phyloP scores from a whole-genome alignment of 2,329 filamentous ascomycete species.

The Trichoderma endophyticum region DNA sequence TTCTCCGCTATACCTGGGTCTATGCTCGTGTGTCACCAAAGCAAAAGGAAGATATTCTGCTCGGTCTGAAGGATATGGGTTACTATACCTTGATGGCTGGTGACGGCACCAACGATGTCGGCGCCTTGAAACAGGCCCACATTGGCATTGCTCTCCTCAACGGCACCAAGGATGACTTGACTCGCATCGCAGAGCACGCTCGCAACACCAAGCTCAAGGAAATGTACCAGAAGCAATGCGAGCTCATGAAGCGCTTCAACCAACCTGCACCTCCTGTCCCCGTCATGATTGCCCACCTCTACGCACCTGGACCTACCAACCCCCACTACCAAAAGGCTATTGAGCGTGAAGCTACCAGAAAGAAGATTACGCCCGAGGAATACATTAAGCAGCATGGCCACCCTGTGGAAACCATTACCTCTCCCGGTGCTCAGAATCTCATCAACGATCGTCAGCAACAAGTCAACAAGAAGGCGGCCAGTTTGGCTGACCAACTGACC shows the following conservation, averaged over 20 bases:
- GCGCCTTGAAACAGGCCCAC: slow-evolving; percentile 95
- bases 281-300: slow-evolving; percentile 87
- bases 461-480: slow-evolving; percentile 68
- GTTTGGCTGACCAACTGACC: slow-evolving; percentile 82
- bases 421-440: slow-evolving; percentile 61
- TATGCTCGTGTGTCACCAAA: slow-evolving; percentile 97
- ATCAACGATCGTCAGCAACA: slow-evolving; percentile 60
- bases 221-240: slow-evolving; percentile 92
- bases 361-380: slow-evolving; percentile 63
- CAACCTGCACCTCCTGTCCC: slow-evolving; percentile 90
- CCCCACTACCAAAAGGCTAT: slow-evolving; percentile 94
- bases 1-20: slow-evolving; percentile 91
- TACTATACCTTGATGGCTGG: slow-evolving; percentile 99
- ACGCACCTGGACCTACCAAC: slow-evolving; percentile 84
- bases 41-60: slow-evolving; percentile 98
- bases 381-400: slow-evolving; percentile 53
- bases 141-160: slow-evolving; percentile 95
- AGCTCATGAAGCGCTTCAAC: slow-evolving; percentile 92
- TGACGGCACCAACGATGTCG: slow-evolving; percentile 97
- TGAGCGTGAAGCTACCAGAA: slow-evolving; percentile 77
- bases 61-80: slow-evolving; percentile 91
- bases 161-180: slow-evolving; percentile 85
- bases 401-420: slow-evolving; percentile 61
- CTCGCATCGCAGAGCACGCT: slow-evolving; percentile 87
- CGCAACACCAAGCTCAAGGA: slow-evolving; percentile 98